These are phyloP conservation scores for Magnolia officinalis DNA, from an alignment of 164 flowering plant species.

Conservation along the genomic window DNA sequence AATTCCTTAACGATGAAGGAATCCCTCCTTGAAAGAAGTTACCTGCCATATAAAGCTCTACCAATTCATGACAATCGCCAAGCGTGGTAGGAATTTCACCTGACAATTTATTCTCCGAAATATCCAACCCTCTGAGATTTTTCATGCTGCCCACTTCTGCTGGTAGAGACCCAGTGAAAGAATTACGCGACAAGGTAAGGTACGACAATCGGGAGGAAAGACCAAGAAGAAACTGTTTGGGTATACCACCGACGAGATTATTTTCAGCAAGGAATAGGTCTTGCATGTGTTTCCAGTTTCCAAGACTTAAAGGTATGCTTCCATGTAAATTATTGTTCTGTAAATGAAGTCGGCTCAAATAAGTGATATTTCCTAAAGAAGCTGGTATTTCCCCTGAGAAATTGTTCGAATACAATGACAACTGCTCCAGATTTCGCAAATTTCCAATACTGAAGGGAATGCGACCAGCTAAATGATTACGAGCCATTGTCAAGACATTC, in stretches of 20 bases:
- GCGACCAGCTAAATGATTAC: background rate
- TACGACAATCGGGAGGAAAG: background rate
- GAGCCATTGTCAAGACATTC: background rate
- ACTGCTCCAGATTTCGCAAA: background rate
- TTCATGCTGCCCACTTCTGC: constrained; percentile 21
- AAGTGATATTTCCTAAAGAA: constrained; percentile 1
- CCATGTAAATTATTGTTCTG: background rate
- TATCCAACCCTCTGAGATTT: constrained; percentile 14
- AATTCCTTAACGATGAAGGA: constrained; percentile 8
- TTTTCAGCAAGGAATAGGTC: background rate
- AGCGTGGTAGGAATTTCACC: constrained; percentile 35
- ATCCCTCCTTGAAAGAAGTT: constrained; percentile 29
- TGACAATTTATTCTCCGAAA: constrained; percentile 25
- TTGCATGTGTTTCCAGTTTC: background rate
- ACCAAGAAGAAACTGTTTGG: constrained; percentile 29
- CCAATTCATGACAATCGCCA: constrained; percentile 17
- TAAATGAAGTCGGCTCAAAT: background rate
- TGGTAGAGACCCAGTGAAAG: constrained; percentile 31
- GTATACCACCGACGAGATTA: constrained; percentile 10
- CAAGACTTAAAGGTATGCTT: constrained; percentile 4
- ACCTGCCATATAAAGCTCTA: constrained; percentile 5
- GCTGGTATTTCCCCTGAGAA: constrained; percentile 3
- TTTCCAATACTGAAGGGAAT: constrained; percentile 11
- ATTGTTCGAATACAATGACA: background rate
- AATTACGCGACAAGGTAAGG: constrained; percentile 20